Conservation (phyloP, 179 eudicot species). For the Patellifolia procumbens region DNA sequence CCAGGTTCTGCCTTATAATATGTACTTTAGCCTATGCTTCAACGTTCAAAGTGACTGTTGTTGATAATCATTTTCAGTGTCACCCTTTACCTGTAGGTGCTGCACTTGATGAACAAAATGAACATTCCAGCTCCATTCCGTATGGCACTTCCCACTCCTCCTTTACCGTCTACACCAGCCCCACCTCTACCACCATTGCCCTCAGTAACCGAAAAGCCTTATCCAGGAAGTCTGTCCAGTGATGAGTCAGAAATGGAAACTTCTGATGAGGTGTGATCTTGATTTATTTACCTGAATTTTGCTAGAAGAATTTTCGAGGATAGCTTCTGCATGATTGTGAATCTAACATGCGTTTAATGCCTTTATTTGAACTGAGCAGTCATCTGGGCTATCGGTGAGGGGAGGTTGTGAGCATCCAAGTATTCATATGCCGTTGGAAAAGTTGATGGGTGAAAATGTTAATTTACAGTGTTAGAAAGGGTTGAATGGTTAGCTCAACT, state of each 20-base stretch:
- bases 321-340: not conserved
- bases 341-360: not conserved
- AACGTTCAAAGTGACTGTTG: not conserved
- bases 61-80: conserved; percentile 2
- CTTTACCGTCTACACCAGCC: conserved; percentile 70
- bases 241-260: conserved; percentile 95
- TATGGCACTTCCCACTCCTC: conserved; percentile 92
- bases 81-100: conserved; percentile 45
- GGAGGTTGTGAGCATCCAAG: not conserved
- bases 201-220: conserved; percentile 41
- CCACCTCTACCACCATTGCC: conserved; percentile 64
- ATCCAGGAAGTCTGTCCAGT: conserved; percentile 52
- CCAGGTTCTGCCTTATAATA: conserved; percentile 46
- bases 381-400: not conserved
- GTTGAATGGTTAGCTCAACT: not conserved
- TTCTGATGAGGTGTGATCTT: conserved; percentile 79
- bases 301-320: not conserved
- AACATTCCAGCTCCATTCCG: conserved; percentile 98
- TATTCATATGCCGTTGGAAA: not conserved
- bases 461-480: not conserved
- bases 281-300: not conserved
- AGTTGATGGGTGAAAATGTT: too few relatives aligned
- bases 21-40: not conserved
- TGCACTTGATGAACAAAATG: conserved; percentile 99
- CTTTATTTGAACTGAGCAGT: not conserved